A percentile compares a stretch with the other conserved stretches of the same genome.
These are phyloP conservation scores for Yamadazyma jaroonii DNA, from an alignment of 1,139 yeast species.

Conservation along the genomic window DNA sequence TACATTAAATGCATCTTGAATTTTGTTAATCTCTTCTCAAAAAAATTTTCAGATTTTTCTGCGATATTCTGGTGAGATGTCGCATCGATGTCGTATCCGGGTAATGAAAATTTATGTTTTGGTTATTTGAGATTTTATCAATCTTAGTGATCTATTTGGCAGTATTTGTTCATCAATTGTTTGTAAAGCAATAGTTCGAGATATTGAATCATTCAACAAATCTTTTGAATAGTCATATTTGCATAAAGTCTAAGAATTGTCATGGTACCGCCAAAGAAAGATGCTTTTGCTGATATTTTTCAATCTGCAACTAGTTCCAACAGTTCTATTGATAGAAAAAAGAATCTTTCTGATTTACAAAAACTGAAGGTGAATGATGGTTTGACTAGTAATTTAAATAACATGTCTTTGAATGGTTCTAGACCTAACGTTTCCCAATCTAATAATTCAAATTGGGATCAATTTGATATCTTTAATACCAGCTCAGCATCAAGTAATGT, in stretches of 20 bases:
- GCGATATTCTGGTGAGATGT: too few relatives aligned
- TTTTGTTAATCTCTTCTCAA: constrained; percentile 4
- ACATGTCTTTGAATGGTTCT: background rate
- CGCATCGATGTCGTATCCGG: too few relatives aligned
- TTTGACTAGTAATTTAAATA: background rate
- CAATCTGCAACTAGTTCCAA: constrained; percentile 27
- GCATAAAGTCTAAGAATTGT: background rate
- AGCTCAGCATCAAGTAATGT: constrained; percentile 5
- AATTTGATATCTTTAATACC: constrained; percentile 12
- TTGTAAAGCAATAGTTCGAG: too few relatives aligned
- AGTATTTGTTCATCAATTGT: too few relatives aligned
- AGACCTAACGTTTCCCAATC: background rate
- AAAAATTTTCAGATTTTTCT: constrained; percentile 1
- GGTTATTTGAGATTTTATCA: background rate
- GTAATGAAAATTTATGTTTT: background rate
- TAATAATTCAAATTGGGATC: constrained; percentile 10
- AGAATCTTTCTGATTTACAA: constrained; percentile 13
- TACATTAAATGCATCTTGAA: constrained; percentile 94
- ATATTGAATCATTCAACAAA: too few relatives aligned
- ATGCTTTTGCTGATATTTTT: constrained; percentile 48
- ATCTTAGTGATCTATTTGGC: too few relatives aligned
- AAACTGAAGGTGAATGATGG: constrained; percentile 5
- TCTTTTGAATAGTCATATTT: too few relatives aligned
- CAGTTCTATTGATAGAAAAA: constrained; percentile 9
- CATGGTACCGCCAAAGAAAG: constrained; percentile 37